Evolutionary conservation across 169 alveolate species (phyloP).

Genomic region (Eimeria falciformis): DNA sequence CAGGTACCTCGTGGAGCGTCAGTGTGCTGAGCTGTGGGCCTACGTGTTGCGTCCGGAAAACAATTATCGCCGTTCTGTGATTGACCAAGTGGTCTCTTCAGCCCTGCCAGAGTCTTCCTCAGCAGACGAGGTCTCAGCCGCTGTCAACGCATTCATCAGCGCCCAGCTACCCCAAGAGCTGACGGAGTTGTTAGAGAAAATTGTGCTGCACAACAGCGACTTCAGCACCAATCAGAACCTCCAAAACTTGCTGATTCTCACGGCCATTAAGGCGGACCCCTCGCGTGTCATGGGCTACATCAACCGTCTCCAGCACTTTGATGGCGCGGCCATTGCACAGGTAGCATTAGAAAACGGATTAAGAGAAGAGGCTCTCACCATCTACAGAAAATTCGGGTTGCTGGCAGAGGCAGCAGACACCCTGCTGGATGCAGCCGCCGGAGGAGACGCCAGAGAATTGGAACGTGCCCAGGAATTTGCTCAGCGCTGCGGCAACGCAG

Average conservation of each 20-base stretch:
- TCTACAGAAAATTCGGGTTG: constrained; percentile 93
- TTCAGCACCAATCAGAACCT: constrained; percentile 97
- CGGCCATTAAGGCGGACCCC: constrained; percentile 95
- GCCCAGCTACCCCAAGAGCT: constrained; percentile 96
- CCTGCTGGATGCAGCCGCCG: constrained; percentile 84
- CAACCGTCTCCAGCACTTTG: constrained; percentile 97
- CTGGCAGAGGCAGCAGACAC: constrained; percentile 96
- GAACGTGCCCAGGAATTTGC: constrained; percentile 85
- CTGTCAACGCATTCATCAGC: constrained; percentile 98
- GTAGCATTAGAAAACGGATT: constrained; percentile 92
- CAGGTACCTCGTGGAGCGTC: constrained; percentile 97
- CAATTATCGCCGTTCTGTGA: constrained; percentile 95
- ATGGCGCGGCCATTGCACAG: constrained; percentile 97
- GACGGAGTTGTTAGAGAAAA: constrained; percentile 96
- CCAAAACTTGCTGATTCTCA: constrained; percentile 94
- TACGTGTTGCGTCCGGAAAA: constrained; percentile 93
- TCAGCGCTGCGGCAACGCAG: constrained; percentile 81
- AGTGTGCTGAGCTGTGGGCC: constrained; percentile 97
- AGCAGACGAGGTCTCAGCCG: constrained; percentile 96
- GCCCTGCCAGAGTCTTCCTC: constrained; percentile 97
- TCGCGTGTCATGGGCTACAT: constrained; percentile 95
- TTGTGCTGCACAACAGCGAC: constrained; percentile 96
- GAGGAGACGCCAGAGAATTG: constrained; percentile 78
- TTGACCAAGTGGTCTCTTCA: constrained; percentile 96
- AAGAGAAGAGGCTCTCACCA: constrained; percentile 96